These are phyloP conservation scores for Stemphylium vesicarium DNA, from an alignment of 2,329 filamentous ascomycete species.

Conservation along the genomic window DNA sequence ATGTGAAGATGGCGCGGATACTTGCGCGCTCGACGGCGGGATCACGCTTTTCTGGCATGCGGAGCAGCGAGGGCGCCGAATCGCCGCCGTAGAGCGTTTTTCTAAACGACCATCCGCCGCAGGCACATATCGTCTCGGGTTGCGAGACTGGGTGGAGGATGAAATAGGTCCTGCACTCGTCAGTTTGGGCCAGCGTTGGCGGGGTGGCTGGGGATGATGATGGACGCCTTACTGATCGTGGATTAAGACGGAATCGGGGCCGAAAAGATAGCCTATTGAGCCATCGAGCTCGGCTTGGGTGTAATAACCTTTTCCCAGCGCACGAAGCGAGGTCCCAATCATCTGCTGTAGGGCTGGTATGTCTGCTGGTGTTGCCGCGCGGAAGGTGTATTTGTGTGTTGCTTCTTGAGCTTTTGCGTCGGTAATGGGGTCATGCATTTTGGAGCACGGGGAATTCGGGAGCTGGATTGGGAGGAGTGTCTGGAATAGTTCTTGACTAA, in stretches of 20 bases:
- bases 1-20: conserved; percentile 47
- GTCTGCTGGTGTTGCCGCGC: conserved; percentile 36
- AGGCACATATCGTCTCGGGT: conserved; percentile 38
- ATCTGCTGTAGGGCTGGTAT: conserved; percentile 39
- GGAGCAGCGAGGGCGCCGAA: conserved; percentile 36
- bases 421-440: conserved; percentile 35
- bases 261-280: conserved; percentile 46
- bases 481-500: no score
- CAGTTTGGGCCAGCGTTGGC: background rate
- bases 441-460: background rate
- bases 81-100: conserved; percentile 45
- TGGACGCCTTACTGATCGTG: conserved; percentile 31
- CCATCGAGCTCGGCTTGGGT: conserved; percentile 44
- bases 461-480: background rate
- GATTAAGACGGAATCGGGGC: conserved; percentile 44
- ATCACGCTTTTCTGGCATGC: conserved; percentile 40
- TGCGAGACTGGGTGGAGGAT: conserved; percentile 35
- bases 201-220: background rate
- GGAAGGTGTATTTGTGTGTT: conserved; percentile 38
- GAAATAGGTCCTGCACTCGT: conserved; percentile 37
- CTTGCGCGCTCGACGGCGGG: conserved; percentile 37
- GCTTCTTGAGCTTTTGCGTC: conserved; percentile 44
- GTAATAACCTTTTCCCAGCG: conserved; percentile 37
- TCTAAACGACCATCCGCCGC: conserved; percentile 47
- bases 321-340: conserved; percentile 39